Base-by-base conservation (phyloP, 805 yeast species). In the Ogataea corticis region DNA sequence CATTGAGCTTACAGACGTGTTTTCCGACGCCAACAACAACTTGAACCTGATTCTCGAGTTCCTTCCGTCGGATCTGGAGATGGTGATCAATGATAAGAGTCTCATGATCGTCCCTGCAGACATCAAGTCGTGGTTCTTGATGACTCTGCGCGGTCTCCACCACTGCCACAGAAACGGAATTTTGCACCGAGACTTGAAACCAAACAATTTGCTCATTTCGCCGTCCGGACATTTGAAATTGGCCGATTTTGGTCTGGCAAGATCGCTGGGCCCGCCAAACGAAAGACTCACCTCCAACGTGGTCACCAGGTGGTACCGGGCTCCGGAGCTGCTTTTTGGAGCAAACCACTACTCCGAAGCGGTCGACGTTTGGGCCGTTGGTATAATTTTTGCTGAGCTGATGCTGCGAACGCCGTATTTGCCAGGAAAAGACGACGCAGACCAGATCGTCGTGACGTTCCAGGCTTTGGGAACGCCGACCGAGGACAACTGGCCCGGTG, bases 241-340 rank as follows among this genome's bases (percentile, higher is more conserved):
- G 50, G 99, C 99, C 2, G 99, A 94, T 87, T 94, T 94, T 71
- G 99, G 99, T 54, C 72, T 92, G 36, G 98, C 98, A 0, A 71
- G 99, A 51, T 79, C 91, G 2, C 70, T 88, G 46, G 92, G 95
- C 0, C 75, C 83, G 18, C 87, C 91, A 0, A 79, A 81, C 47
- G 94, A 86, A 52, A 78, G 75, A 36, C 70, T 94, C 63, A 87
- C 98, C 0, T 87, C 96, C 2, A 92, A 91, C 51, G 99, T 94
- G 3, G 99, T 94, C 1, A 94, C 99, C 2, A 70, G 98, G 49
- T 94, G 99, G 99, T 94, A 94, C 66, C 72, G 98, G 44, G 96
- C 98, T 0, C 99, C 99, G 0, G 99, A 94, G 59, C 70, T 94
- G 38, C 69, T 94, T 18, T 80, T 92, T 50, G 97, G 97, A 1